Evolutionary conservation across 768 basidiomycete species (phyloP), one percentile per base, ranked within the genome.

Genomic region (Tulasnella sp.): DNA sequence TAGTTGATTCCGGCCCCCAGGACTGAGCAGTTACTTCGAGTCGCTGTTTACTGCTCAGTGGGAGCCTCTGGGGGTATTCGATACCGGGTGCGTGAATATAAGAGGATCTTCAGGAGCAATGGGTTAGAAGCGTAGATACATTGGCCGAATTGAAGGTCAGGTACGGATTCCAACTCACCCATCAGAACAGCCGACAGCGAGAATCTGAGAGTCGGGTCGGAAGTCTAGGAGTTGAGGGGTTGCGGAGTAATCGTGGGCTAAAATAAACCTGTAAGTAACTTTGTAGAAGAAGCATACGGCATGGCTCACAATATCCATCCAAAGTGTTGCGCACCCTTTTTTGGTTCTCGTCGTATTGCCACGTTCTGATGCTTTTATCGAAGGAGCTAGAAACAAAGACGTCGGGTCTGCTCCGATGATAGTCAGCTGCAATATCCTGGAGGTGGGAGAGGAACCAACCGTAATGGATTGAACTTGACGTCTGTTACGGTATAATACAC

Each of bases 401-500:
- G 71, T 71, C 17, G 15, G 71, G 36, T 17, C 76, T 76, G 31
- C 12, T 15, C 11, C 58, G 11, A 31, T 31, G 58, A 25, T 31
- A 29, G 31, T 25, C 25, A 64, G 58, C 11, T 31, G 25, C 12
- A 25, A 1, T 64, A n/a, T 9, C 29, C 31, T 29, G 1, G 15
- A n/a, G 64, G n/a, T 7, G 34, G 58, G 29, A 15, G n/a, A 25
- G 31, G 58, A 8, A 64, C 58, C 8, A 64, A 76, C 76, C 49
- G 25, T 36, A 72, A 14, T 15, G 76, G 76, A 31, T 76, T 69
- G 71, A 76, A 76, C n/a, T 76, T 76, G 22, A 72, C 76, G 58
- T 71, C 69, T 1, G 36, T 54, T 15, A 76, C 42, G 40, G 71
- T 76, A 49, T 71, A 76, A 25, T 76, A 69, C 9, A 70, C 68